Evolutionary conservation across 2,329 filamentous ascomycete species (phyloP), one percentile per base, ranked within the genome.

Genomic region (Colletotrichum musae): DNA sequence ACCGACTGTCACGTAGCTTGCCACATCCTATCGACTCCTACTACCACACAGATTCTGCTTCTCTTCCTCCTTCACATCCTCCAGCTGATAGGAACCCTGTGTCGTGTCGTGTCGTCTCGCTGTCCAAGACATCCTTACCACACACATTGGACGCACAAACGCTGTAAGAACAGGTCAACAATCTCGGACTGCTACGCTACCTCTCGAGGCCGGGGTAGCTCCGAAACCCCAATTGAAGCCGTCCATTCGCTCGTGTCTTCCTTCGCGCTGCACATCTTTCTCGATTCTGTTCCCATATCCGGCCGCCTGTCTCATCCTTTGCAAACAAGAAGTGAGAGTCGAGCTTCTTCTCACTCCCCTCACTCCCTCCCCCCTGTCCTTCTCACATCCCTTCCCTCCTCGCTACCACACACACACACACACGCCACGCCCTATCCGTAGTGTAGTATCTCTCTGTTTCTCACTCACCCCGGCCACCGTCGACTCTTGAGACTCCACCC

Each of bases 1-100:
- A 26, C 21, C 36, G 26, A 57, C 62, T 64, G 67, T 66, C 57
- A 60, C 62, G 62, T 69, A 60, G 50, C 66, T 43, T 65, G 51
- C 60, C 60, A 48, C 52, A 64, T 47, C 60, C 7, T 51, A 48
- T 39, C 60, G 16, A 24, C n/a, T 28, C 24, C 12, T 21, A n/a
- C 45, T 36, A 21, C 26, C 24, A 61, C 48, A 43, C 48, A 36
- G 32, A 36, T 36, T 10, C 32, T 48, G 18, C 10, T 26, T 6
- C 47, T 24, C 50, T 48, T 52, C 50, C 41, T 26, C 36, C 21
- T 15, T 45, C 28, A 26, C 32, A 12, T 5, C 54, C 5, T 48
- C 48, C 18, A 39, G 58, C 48, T 67, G 58, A 67, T 67, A 67
- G 58, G 32, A 43, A 57, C 36, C 51, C 41, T 43, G 9, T 32